Evolutionary conservation across 768 basidiomycete genomes (phyloP).

Genomic region (Dioszegia hungarica): DNA sequence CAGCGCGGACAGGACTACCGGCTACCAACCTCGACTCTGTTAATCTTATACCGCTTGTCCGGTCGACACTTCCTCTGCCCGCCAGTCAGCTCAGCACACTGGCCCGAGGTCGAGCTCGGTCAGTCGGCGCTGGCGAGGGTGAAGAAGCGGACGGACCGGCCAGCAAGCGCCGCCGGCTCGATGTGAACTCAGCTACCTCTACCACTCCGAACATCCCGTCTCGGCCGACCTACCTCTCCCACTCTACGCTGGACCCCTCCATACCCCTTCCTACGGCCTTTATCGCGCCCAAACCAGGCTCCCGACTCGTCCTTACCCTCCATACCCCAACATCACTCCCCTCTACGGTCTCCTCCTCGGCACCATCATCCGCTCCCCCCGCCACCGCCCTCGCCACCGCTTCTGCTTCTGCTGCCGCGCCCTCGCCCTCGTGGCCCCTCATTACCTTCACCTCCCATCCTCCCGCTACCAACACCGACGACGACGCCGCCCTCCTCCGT

Average conservation of each 20-base stretch:
- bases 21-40: too few relatives aligned
- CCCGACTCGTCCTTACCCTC: not conserved
- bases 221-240: conserved; percentile 15
- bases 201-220: too few relatives aligned
- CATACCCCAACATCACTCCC: not conserved
- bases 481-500: conserved; percentile 78
- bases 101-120: too few relatives aligned
- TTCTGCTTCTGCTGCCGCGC: not conserved
- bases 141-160: too few relatives aligned
- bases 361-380: not conserved
- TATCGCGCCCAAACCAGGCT: not conserved
- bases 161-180: too few relatives aligned
- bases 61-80: too few relatives aligned
- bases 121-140: too few relatives aligned
- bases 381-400: not conserved
- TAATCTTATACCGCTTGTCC: too few relatives aligned
- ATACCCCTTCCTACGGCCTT: conserved; percentile 10
- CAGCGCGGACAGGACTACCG: too few relatives aligned
- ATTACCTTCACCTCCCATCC: conserved; percentile 29
- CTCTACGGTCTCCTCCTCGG: not conserved
- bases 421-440: not conserved
- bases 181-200: too few relatives aligned
- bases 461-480: conserved; percentile 55
- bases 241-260: conserved; percentile 3
- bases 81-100: too few relatives aligned